Percentiles rank a stretch among this genome's conserved stretches.
Conservation (phyloP, 2,329 filamentous ascomycete genomes). For the Phoma sp. region DNA sequence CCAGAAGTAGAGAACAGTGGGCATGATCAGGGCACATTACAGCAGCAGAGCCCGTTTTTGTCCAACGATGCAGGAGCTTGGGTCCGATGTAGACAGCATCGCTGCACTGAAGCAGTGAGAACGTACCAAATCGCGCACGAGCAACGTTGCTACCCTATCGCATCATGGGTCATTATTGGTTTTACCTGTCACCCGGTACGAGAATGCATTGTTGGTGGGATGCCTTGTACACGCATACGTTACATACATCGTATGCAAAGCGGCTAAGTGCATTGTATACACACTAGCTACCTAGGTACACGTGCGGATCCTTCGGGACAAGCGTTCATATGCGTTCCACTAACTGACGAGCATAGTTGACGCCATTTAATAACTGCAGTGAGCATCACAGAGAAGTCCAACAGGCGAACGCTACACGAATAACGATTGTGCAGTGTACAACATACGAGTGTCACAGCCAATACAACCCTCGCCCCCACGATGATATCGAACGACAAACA, state of each 20-base stretch:
- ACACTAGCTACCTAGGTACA: neutral
- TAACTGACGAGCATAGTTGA: neutral
- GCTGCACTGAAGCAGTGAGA: neutral
- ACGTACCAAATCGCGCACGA: conserved; percentile 4
- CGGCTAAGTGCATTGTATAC: conserved; percentile 1
- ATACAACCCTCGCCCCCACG: neutral
- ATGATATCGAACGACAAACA: neutral
- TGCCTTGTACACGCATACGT: no score
- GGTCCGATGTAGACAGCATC: neutral
- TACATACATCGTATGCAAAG: conserved; percentile 10
- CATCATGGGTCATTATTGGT: neutral
- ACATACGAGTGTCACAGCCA: neutral
- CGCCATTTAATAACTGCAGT: neutral
- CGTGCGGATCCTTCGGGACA: neutral
- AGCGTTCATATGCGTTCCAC: neutral
- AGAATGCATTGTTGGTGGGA: neutral
- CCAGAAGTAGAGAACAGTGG: neutral
- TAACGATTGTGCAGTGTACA: neutral
- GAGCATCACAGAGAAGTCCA: neutral
- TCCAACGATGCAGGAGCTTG: neutral
- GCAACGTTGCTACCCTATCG: neutral
- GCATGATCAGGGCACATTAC: neutral
- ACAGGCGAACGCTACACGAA: neutral
- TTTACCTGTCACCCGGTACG: conserved; percentile 5
- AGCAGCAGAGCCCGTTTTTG: neutral